phyloP scores from a whole-genome alignment of 306 rosid genomes.

The Mimosa pudica region DNA sequence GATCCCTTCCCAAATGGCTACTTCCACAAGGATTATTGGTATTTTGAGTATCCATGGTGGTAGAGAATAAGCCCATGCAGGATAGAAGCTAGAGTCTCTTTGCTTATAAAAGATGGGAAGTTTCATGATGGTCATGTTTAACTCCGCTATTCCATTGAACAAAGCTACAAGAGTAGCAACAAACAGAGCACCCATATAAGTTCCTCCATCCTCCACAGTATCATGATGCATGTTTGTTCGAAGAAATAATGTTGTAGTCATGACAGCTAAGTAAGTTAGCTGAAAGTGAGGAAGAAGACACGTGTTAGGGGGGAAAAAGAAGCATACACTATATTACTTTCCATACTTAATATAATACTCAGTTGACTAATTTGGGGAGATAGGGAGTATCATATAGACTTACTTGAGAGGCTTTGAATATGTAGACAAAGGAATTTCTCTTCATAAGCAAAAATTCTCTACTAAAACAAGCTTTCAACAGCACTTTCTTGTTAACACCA shows the following conservation, averaged over 20 bases:
- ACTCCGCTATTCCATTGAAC: constrained; percentile 89
- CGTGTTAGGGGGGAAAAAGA: background rate
- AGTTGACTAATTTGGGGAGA: background rate
- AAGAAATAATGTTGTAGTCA: constrained; percentile 72
- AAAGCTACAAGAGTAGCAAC: constrained; percentile 61
- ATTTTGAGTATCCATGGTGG: constrained; percentile 90
- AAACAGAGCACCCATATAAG: constrained; percentile 82
- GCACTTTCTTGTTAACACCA: constrained; percentile 65
- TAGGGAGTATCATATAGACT: constrained; percentile 24
- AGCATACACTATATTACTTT: too few species aligned
- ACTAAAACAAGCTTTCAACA: constrained; percentile 68
- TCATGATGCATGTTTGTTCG: constrained; percentile 66
- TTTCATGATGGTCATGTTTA: constrained; percentile 72
- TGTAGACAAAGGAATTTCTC: constrained; percentile 76
- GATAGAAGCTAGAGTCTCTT: constrained; percentile 83
- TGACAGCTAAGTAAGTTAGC: constrained; percentile 64
- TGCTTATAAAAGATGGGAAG: constrained; percentile 91
- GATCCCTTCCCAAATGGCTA: constrained; percentile 70
- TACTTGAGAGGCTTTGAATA: constrained; percentile 72
- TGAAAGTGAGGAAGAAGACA: constrained; percentile 36
- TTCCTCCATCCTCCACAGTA: constrained; percentile 65
- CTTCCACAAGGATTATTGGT: constrained; percentile 72
- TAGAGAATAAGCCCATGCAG: constrained; percentile 85
- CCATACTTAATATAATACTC: too few species aligned
- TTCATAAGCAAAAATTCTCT: constrained; percentile 89